Conservation (phyloP, 2,329 filamentous ascomycete species). For the Rhytidhysteron rufulum region DNA sequence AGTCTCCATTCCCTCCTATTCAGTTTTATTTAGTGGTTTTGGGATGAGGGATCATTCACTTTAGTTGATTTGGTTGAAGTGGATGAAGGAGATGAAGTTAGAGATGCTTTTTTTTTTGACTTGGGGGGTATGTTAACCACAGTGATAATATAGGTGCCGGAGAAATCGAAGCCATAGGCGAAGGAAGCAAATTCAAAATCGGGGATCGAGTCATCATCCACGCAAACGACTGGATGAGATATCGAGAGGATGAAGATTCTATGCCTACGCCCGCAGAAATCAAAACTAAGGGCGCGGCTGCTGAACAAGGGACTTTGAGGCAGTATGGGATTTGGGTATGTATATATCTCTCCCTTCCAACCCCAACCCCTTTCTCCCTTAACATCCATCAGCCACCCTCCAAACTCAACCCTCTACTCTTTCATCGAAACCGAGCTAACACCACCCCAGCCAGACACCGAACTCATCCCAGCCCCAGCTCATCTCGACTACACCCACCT, state of each 20-base stretch:
- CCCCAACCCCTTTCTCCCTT: not conserved
- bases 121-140: no score
- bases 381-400: not conserved
- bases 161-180: constrained; percentile 2
- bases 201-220: constrained; percentile 1
- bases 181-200: not conserved
- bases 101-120: no score
- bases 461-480: constrained; percentile 9
- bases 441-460: constrained; percentile 2
- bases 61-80: no score
- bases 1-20: not conserved
- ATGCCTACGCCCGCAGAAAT: not conserved
- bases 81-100: no score
- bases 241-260: constrained; percentile 1
- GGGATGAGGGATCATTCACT: not conserved
- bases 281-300: constrained; percentile 5
- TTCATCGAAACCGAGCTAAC: not conserved
- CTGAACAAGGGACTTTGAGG: constrained; percentile 8
- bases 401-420: no score
- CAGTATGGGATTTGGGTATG: constrained; percentile 12
- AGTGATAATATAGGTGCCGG: no score
- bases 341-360: not conserved
- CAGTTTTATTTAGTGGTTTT: not conserved
- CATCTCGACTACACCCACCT: constrained; percentile 9
- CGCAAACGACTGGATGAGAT: not conserved